Base-by-base conservation (phyloP, 192 early-diverging fungal species). In the Rhizophagus sp. region DNA sequence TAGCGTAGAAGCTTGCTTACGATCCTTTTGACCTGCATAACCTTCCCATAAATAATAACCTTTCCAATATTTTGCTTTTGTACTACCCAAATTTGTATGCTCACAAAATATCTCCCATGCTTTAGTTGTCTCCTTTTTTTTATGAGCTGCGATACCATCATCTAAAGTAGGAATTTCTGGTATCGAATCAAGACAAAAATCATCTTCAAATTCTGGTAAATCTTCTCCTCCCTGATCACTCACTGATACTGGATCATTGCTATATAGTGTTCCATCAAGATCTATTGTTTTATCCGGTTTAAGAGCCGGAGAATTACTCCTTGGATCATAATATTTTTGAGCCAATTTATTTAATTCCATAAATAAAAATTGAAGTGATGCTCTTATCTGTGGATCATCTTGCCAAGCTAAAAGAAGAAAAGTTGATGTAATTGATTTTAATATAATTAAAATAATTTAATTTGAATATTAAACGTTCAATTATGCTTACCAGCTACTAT, bases 1-100 rank as follows among this genome's bases (percentile, higher is more conserved):
- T 34, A 79, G n/a, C 25, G 33, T 9, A 8, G 66, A 34, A 10
- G 77, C 77, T 9, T 33, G 11, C 50, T 68, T 69, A 7, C 15
- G 24, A 69, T 79, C 49, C 24, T 70, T 79, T 34, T 36, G 19
- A 67, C 41, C 77, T 36, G 13, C 22, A 36, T 57, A 79, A 22
- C 77, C 77, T 79, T 79, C 67, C 65, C 66, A 79, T 36, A 79
- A 69, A 27, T 79, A 79, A 34, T 69, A 70, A 1, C 77, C 77
- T 79, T 79, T 67, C 77, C 77, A 79, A 69, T 79, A 79, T 79
- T 62, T 79, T 39, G 77, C 77, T n/a, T 7, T 67, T n/a, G 30
- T 33, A 61, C 70, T 79, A 17, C 39, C 66, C 7, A 79, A 36
- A 19, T 79, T 34, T 27, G 67, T 39, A 27, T 70, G 77, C n/a